Evolutionary conservation across 2,329 filamentous ascomycete genomes (phyloP).

Genomic region (Aspergillus pseudotamarii): DNA sequence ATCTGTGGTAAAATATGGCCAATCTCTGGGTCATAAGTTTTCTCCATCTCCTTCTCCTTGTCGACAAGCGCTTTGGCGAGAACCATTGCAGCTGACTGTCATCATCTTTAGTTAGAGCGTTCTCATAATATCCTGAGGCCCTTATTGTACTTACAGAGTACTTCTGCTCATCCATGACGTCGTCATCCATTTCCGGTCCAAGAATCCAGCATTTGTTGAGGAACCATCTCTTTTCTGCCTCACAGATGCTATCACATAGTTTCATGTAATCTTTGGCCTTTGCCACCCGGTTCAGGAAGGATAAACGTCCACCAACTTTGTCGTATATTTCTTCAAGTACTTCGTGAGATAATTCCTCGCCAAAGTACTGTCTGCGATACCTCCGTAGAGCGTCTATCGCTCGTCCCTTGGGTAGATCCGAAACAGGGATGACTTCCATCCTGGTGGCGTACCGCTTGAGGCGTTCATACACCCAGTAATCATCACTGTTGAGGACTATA

Average conservation of each 20-base stretch:
- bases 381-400: conserved; percentile 75
- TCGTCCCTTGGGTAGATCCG: conserved; percentile 76
- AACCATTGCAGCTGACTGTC: conserved; percentile 84
- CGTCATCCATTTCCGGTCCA: conserved; percentile 82
- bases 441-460: conserved; percentile 89
- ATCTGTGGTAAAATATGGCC: conserved; percentile 81
- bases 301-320: conserved; percentile 82
- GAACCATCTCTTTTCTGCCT: conserved; percentile 76
- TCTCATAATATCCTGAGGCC: not conserved
- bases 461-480: conserved; percentile 98
- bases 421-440: conserved; percentile 89
- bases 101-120: conserved; percentile 18
- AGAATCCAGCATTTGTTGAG: conserved; percentile 79
- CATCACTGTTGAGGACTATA: conserved; percentile 86
- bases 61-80: conserved; percentile 90
- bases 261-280: conserved; percentile 78
- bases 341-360: conserved; percentile 56
- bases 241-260: conserved; percentile 73
- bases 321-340: conserved; percentile 79
- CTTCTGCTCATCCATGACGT: conserved; percentile 98
- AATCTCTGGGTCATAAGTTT: conserved; percentile 64
- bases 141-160: conserved; percentile 69
- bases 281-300: conserved; percentile 88
- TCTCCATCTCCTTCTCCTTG: conserved; percentile 65
- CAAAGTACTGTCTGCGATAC: conserved; percentile 79